Evolutionary conservation across 192 early-diverging fungal genomes (phyloP), one percentile per base, ranked within the genome.

Genomic region (Pilobolus umbonatus): DNA sequence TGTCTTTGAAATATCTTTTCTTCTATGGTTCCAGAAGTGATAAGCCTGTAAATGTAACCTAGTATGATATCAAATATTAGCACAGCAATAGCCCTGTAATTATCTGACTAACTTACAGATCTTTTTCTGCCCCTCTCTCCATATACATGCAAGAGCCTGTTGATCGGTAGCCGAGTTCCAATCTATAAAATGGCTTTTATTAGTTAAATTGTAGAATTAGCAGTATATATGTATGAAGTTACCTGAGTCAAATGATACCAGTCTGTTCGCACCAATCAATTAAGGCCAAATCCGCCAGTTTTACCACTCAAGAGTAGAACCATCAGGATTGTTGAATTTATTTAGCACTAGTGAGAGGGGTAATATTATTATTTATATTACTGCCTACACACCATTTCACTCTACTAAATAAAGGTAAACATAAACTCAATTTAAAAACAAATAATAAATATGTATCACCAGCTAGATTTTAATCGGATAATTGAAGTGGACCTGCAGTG

Each of bases 1-100:
- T 88, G 89, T 59, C 97, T 75, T 74, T 99, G 97, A 69, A 99
- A 99, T 22, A 99, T 96, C 67, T 99, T 99, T 60, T 99, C 97
- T 65, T 99, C 97, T 11, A 99, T 95, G 0, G 95, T 92, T 1
- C 97, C 97, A 12, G 95, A 93, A 0, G 88, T 88, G 48, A 95
- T 95, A 48, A 99, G 91, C 8, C 95, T 85, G 72, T 99, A 99
- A 22, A 99, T 92, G 60, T 84, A 99, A 67, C 96, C 96, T 51
- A 77, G 12, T 26, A 28, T 15, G 6, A 42, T 42, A 42, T 7
- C 5, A 42, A 17, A 42, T 6, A 42, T 42, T 42, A 6, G 21
- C 28, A 25, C n/a, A n/a, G n/a, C n/a, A 22, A 22, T 14, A 26
- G 5, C 25, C n/a, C 31, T 2, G 8, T 21, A 1, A 10, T 10